These are phyloP conservation scores for Boletus sensibilis DNA, from an alignment of 768 basidiomycete species.

Conservation along the genomic window DNA sequence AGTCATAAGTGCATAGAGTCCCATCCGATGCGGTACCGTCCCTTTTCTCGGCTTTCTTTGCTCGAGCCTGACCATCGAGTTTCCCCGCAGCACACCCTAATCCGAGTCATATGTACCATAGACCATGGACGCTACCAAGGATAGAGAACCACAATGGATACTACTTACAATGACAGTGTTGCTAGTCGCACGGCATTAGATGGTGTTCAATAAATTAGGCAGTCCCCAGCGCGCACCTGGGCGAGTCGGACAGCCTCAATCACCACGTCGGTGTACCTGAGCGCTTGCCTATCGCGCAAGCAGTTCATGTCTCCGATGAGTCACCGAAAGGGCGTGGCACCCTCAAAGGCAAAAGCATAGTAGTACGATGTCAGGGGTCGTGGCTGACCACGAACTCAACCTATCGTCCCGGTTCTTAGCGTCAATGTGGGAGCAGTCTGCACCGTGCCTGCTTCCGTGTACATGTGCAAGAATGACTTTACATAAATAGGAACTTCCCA, in stretches of 20 bases:
- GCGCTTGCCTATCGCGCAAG: not conserved
- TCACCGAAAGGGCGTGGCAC: not conserved
- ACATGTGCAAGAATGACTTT: not conserved
- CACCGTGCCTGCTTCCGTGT: not conserved
- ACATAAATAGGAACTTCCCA: conserved; percentile 1
- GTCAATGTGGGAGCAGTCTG: not conserved
- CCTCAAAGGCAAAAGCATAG: not conserved
- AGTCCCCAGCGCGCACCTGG: not conserved
- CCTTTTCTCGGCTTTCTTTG: not conserved
- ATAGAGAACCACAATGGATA: not conserved
- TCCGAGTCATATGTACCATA: not conserved
- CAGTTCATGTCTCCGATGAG: not conserved
- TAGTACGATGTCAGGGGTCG: not conserved
- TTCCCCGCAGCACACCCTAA: not conserved
- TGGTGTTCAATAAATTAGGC: conserved; percentile 1
- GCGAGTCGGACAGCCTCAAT: too few relatives aligned
- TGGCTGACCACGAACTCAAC: not conserved
- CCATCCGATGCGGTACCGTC: not conserved
- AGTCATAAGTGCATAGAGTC: conserved; percentile 4
- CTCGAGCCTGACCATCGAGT: conserved; percentile 4
- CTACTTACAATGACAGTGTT: not conserved
- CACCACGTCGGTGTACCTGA: not conserved
- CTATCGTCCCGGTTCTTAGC: not conserved
- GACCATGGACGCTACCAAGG: not conserved
- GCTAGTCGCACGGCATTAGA: not conserved